A percentile compares a stretch with the other conserved stretches of the same genome.
These are phyloP conservation scores for Neltuma alba DNA, from an alignment of 306 rosid species.

Conservation along the genomic window DNA sequence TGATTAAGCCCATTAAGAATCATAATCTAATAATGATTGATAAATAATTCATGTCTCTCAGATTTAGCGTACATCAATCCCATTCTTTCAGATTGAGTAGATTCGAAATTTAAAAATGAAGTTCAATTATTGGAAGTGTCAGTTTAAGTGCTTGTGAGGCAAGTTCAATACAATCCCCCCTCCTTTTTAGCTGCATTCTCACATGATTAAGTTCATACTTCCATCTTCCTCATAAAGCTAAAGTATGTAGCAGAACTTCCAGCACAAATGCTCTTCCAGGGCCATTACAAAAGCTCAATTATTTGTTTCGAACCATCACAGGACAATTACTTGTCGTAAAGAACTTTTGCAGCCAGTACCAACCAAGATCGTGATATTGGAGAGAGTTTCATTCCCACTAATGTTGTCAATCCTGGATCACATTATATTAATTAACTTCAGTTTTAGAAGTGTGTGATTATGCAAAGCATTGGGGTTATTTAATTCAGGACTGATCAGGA, in stretches of 20 bases:
- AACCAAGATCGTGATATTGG: too few relatives aligned
- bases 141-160: slow-evolving; percentile 5
- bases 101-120: background rate
- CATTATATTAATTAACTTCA: background rate
- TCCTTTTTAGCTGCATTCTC: background rate
- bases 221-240: too few relatives aligned
- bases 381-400: background rate
- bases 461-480: background rate
- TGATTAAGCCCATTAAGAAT: background rate
- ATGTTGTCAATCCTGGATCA: background rate
- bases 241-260: too few relatives aligned
- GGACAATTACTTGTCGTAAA: too few relatives aligned
- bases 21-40: background rate
- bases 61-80: background rate
- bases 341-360: too few relatives aligned
- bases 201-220: background rate
- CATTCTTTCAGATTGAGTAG: background rate
- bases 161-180: background rate
- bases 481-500: background rate
- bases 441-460: background rate
- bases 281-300: too few relatives aligned
- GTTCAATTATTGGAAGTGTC: slow-evolving; percentile 2
- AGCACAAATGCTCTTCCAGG: too few relatives aligned
- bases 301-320: too few relatives aligned
- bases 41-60: background rate